Evolutionary conservation across 1,139 yeast species (phyloP).

Genomic region (Yamadazyma kanchanaburiensis): DNA sequence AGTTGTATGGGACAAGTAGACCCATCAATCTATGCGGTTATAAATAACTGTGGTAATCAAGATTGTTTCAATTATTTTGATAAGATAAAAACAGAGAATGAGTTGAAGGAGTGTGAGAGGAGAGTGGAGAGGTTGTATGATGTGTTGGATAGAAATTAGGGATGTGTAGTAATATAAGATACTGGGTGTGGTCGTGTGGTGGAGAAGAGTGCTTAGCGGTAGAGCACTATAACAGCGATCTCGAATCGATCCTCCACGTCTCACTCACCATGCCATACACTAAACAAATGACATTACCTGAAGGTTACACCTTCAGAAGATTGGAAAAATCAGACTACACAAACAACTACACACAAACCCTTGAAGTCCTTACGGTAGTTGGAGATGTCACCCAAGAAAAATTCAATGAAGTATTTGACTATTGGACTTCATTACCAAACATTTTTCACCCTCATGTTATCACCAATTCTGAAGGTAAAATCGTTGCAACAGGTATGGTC

Average conservation of each 20-base stretch:
- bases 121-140: too few species aligned
- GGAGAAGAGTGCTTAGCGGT: too few species aligned
- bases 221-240: too few species aligned
- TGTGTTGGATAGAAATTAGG: too few species aligned
- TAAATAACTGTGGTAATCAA: constrained; percentile 24
- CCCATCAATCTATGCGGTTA: too few species aligned
- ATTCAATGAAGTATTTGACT: constrained; percentile 40
- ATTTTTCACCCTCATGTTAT: constrained; percentile 64
- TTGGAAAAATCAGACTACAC: constrained; percentile 43
- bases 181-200: too few species aligned
- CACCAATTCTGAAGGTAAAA: constrained; percentile 39
- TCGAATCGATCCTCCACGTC: too few species aligned
- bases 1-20: constrained; percentile 22
- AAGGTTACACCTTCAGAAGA: constrained; percentile 52
- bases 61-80: constrained; percentile 26
- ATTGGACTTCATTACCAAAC: constrained; percentile 46
- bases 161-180: too few species aligned
- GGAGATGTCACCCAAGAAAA: constrained; percentile 48
- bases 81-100: constrained; percentile 17
- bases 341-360: constrained; percentile 47
- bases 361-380: constrained; percentile 60
- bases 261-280: constrained; percentile 8
- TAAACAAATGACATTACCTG: constrained; percentile 31
- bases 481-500: constrained; percentile 50
- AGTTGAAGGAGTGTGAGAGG: constrained; percentile 4